These are phyloP conservation scores for Citrus mangshanensis DNA, from an alignment of 345 rosid species.

Conservation along the genomic window DNA sequence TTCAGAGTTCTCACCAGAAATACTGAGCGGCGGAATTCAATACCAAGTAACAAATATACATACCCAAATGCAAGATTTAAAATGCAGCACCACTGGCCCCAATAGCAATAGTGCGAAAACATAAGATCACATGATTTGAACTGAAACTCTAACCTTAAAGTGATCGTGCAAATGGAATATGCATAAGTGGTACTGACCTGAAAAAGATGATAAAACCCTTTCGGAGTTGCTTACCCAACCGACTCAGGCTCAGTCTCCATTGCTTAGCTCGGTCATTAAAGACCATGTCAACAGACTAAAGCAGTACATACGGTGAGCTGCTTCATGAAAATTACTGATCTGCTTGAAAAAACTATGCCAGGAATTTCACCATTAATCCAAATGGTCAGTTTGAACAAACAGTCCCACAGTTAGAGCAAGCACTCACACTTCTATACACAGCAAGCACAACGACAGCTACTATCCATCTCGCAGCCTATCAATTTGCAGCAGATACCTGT, in stretches of 20 bases:
- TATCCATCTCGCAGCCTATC: not conserved
- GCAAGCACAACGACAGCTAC: not conserved
- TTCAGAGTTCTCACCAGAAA: not conserved
- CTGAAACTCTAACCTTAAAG: not conserved
- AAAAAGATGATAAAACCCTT: not conserved
- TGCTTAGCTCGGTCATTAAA: not conserved
- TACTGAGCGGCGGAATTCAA: not conserved
- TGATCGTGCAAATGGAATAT: not conserved
- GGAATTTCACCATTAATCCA: not conserved
- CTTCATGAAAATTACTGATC: not conserved
- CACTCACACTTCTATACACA: not conserved
- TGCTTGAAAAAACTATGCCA: conserved; percentile 3
- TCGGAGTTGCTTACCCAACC: not conserved
- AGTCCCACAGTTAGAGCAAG: not conserved
- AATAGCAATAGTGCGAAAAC: not conserved
- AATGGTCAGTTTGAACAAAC: not conserved
- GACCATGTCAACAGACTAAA: conserved; percentile 2
- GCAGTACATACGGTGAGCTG: not conserved
- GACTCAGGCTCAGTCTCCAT: not conserved
- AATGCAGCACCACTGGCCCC: not conserved
- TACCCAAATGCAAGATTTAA: not conserved
- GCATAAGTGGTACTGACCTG: conserved; percentile 6
- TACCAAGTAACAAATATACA: not conserved
- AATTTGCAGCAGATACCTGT: conserved; percentile 7
- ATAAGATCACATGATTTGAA: not conserved